These are phyloP conservation scores for Candida glaebosa DNA, from an alignment of 805 yeast genomes.

Conservation along the genomic window DNA sequence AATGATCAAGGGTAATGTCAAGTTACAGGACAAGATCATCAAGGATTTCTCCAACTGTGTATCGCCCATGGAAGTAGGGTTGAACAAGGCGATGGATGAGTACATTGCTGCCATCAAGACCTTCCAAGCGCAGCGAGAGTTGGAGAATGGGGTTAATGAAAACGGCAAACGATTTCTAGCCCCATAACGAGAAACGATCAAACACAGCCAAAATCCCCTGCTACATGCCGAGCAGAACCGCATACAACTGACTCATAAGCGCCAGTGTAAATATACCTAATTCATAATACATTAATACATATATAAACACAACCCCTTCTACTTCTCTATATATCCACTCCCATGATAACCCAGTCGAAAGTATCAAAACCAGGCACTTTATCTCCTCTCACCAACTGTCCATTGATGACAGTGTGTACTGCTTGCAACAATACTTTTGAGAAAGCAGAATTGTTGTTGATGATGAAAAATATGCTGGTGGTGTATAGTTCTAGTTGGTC, in stretches of 20 bases:
- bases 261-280: too few relatives aligned
- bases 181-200: not conserved
- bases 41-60: constrained; percentile 32
- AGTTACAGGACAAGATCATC: constrained; percentile 28
- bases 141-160: constrained; percentile 19
- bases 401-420: constrained; percentile 3
- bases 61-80: constrained; percentile 27
- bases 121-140: constrained; percentile 6
- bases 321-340: constrained; percentile 1
- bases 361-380: not conserved
- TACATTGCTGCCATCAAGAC: constrained; percentile 28
- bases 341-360: constrained; percentile 1
- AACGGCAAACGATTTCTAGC: constrained; percentile 32
- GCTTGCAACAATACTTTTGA: not conserved
- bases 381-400: constrained; percentile 6
- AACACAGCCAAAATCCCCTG: too few relatives aligned
- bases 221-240: too few relatives aligned
- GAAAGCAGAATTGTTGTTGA: constrained; percentile 1
- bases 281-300: too few relatives aligned
- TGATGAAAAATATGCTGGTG: not conserved
- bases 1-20: constrained; percentile 23
- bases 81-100: constrained; percentile 32
- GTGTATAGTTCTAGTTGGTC: not conserved
- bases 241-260: too few relatives aligned
- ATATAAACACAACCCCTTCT: too few relatives aligned